Evolutionary conservation across 805 yeast species (phyloP), one percentile per base, ranked within the genome.

Genomic region (Dipodascus albidus): DNA sequence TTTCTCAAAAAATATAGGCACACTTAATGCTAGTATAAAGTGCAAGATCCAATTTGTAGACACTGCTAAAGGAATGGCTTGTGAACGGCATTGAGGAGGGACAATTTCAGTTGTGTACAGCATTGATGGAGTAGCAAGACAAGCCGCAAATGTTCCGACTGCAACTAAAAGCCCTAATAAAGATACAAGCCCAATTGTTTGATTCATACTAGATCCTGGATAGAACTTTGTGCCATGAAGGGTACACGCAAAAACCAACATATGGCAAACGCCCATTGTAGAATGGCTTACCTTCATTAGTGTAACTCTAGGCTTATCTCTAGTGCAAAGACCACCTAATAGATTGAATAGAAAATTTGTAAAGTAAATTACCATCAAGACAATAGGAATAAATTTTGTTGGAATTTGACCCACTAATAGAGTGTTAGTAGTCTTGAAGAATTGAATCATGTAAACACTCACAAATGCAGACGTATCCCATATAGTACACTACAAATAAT

Each of bases 391-490:
- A 14, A 38, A 38, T 17, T 38, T 38, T 14, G 44, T 17, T 11
- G 44, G 44, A 6, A 38, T 38, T 14, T 38, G 44, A 14, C 44
- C 44, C 44, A 38, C 44, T 38, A 6, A 17, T n/a, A 4, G 20
- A n/a, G 17, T 4, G 17, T 38, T 17, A 38, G 44, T 38, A n/a
- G 20, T 4, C 9, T 31, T 38, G 20, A 14, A 4, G 6, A 6
- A 17, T 6, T 14, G 20, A 38, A 4, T 4, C 20, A n/a, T 38
- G 15, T 38, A n/a, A 38, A n/a, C 6, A 38, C 44, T 38, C 20
- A 38, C 44, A 38, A 38, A 38, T 17, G n/a, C 44, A 38, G n/a
- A 38, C 44, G n/a, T 38, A 38, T 38, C 44, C 44, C 44, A 38
- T 38, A 38, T 38, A 38, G 20, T 38, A 38, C 44, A 38, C 44